phyloP scores from a whole-genome alignment of 208 protist species.

The Trypanosoma caninum region DNA sequence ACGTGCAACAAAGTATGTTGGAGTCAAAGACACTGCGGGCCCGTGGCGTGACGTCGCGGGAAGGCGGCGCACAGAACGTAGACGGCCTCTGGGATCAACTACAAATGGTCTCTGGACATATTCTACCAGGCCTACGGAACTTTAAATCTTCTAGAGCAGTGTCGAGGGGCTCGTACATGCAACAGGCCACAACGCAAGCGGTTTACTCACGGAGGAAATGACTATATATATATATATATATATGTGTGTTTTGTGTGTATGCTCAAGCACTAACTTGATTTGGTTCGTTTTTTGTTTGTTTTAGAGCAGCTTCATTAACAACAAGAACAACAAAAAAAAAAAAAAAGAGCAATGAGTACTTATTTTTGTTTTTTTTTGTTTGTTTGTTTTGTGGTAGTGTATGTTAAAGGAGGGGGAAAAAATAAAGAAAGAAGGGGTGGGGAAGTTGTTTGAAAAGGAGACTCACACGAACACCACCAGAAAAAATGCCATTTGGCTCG shows the following conservation, averaged over 20 bases:
- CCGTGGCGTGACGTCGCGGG: constrained; percentile 29
- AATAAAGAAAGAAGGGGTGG: not conserved
- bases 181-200: constrained; percentile 35
- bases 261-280: no score
- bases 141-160: constrained; percentile 39
- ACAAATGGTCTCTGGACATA: constrained; percentile 54
- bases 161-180: constrained; percentile 36
- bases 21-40: constrained; percentile 30
- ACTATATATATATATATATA: constrained; percentile 20
- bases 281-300: no score
- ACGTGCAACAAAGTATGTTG: constrained; percentile 53
- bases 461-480: no score
- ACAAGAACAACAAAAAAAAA: no score
- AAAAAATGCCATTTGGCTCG: constrained; percentile 32
- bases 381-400: no score
- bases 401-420: no score
- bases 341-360: no score
- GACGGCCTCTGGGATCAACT: constrained; percentile 77
- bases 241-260: constrained; percentile 4
- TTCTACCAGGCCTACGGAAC: constrained; percentile 68
- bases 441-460: no score
- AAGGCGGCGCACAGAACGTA: constrained; percentile 58
- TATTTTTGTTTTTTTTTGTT: no score
- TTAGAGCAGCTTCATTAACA: no score
- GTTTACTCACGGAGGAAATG: constrained; percentile 50